A percentile compares a stretch with the other conserved stretches of the same genome.
Evolutionary conservation across 1,284 basidiomycete genomes (phyloP).

Genomic region (Clitocybe nebularis): DNA sequence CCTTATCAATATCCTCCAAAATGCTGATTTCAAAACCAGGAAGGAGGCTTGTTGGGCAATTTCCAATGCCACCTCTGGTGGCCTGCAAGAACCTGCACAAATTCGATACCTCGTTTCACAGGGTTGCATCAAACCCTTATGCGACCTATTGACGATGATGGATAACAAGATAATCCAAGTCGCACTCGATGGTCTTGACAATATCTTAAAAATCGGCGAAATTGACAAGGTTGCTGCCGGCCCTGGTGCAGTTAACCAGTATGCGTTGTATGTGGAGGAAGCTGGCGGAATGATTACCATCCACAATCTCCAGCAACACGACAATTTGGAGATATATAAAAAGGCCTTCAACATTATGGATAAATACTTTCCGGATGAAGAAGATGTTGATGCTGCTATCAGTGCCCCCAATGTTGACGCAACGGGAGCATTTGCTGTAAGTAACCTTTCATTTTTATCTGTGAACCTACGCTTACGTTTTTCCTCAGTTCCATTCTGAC

Average conservation of each 20-base stretch:
- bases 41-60: constrained; percentile 99
- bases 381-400: constrained; percentile 79
- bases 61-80: constrained; percentile 98
- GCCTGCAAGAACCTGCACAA: constrained; percentile 93
- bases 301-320: constrained; percentile 98
- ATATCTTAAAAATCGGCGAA: constrained; percentile 98
- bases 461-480: constrained; percentile 26
- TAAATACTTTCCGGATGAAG: constrained; percentile 89
- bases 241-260: constrained; percentile 87
- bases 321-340: constrained; percentile 99
- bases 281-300: constrained; percentile 98
- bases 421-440: constrained; percentile 85
- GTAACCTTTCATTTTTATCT: constrained; percentile 28
- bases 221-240: constrained; percentile 87
- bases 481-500: constrained; percentile 69
- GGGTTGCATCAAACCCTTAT: constrained; percentile 98
- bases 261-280: constrained; percentile 94
- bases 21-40: constrained; percentile 98
- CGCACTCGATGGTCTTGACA: constrained; percentile 95
- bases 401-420: constrained; percentile 82
- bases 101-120: constrained; percentile 98
- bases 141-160: constrained; percentile 95
- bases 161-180: constrained; percentile 99
- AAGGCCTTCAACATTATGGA: constrained; percentile 99
- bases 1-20: constrained; percentile 95